Evolutionary conservation across 2,329 filamentous ascomycete genomes (phyloP).

Genomic region (Gnomoniopsis smithogilvyi): DNA sequence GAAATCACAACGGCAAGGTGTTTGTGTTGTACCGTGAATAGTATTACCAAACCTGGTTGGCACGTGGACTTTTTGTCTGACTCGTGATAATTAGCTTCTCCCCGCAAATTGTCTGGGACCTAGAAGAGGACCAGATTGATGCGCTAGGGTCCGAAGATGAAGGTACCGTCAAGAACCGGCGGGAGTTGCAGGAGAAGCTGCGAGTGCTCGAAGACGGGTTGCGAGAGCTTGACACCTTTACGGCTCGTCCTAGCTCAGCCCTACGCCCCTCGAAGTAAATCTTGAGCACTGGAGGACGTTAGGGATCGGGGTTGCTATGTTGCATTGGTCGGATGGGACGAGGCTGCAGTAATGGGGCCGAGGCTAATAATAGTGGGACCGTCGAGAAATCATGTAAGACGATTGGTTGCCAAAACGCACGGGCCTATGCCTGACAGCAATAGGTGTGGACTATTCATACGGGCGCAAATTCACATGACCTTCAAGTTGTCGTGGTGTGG

Average conservation of each 20-base stretch:
- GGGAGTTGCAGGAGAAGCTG: conserved; percentile 21
- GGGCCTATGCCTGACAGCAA: too few relatives aligned
- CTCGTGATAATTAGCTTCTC: conserved; percentile 16
- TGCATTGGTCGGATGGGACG: neutral
- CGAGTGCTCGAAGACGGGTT: conserved; percentile 23
- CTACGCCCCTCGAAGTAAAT: neutral
- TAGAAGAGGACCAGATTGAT: conserved; percentile 22
- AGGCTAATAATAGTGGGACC: neutral
- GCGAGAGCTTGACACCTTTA: conserved; percentile 24
- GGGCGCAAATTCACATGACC: too few relatives aligned
- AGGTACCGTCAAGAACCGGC: conserved; percentile 20
- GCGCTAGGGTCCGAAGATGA: conserved; percentile 24
- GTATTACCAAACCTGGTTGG: neutral
- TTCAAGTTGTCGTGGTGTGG: too few relatives aligned
- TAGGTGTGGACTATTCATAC: too few relatives aligned
- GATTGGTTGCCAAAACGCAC: neutral
- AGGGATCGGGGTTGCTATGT: neutral
- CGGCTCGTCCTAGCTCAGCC: conserved; percentile 15
- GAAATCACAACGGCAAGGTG: too few relatives aligned
- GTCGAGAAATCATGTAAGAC: neutral
- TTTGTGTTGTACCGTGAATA: too few relatives aligned
- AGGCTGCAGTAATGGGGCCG: neutral
- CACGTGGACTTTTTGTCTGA: neutral
- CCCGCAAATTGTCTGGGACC: conserved; percentile 25
- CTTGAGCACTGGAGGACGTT: neutral